Conservation (phyloP, 139 green algal species). For the Choricystis sp. region DNA sequence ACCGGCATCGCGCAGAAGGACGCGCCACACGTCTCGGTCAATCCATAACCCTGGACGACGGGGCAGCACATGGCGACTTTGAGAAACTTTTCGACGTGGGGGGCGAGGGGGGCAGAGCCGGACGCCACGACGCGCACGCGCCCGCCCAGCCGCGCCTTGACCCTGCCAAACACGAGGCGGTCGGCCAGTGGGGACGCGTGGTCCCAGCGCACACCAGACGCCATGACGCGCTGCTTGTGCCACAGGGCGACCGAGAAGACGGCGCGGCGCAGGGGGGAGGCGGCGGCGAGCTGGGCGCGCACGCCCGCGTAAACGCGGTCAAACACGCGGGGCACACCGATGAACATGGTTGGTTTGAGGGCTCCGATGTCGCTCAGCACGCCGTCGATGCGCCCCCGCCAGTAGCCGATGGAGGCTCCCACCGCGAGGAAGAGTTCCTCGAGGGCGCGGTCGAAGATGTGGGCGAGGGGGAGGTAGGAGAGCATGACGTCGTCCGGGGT, state of each 20-base stretch:
- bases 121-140: slow-evolving; percentile 29
- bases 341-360: slow-evolving; percentile 78
- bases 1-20: slow-evolving; percentile 50
- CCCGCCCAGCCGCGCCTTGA: slow-evolving; percentile 40
- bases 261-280: background rate
- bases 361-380: slow-evolving; percentile 69
- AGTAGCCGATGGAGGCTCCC: slow-evolving; percentile 65
- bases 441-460: slow-evolving; percentile 75
- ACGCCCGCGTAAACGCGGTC: slow-evolving; percentile 83
- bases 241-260: background rate
- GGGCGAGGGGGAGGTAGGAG: slow-evolving; percentile 69
- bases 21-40: slow-evolving; percentile 74
- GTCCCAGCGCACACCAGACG: background rate
- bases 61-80: slow-evolving; percentile 26
- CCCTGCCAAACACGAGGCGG: slow-evolving; percentile 46
- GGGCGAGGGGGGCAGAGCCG: slow-evolving; percentile 46
- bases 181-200: slow-evolving; percentile 14
- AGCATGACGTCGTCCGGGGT: slow-evolving; percentile 34
- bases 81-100: slow-evolving; percentile 47
- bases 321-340: slow-evolving; percentile 87
- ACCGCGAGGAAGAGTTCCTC: slow-evolving; percentile 66
- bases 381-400: slow-evolving; percentile 48
- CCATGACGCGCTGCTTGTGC: background rate
- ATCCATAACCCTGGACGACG: slow-evolving; percentile 66
- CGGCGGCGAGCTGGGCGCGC: slow-evolving; percentile 25